Evolutionary conservation across 2,329 filamentous ascomycete species (phyloP), one percentile per base, ranked within the genome.

Genomic region (Aspergillus quadrilineatus): DNA sequence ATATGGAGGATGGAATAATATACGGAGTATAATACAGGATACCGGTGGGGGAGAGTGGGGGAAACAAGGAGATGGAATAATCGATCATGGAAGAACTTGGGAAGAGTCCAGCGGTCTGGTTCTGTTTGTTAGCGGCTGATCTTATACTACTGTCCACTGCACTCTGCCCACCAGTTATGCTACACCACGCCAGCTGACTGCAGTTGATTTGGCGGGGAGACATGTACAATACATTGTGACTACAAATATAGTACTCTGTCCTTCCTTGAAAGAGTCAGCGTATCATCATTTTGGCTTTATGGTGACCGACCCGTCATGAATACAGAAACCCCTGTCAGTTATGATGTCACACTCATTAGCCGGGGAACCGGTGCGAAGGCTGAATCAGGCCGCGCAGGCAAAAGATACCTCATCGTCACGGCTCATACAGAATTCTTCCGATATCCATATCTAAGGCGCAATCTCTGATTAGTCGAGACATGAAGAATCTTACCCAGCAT

Each of bases 111-210:
- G 50, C 58, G 56, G 63, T 60, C 59, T 65, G 65, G 62, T 64
- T 60, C 60, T 65, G 65, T 61, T 64, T 60, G 57, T 66, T 66
- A 68, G 66, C 65, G 60, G 63, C 59, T 62, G 60, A 63, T 64
- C 59, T 55, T 51, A 59, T 59, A 42, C 17, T n/a, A 14, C 26
- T 48, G 45, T 10, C 45, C 29, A 14, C 10, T 37, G 10, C 15
- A 44, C 39, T 30, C 47, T 48, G 36, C 4, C 10, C 7, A 34
- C 7, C 32, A 34, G 32, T 12, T 34, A 8, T 34, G 32, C 32
- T 34, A 34, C 32, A 34, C 32, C 7, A 12, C 32, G 10, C 32
- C 32, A 12, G 32, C 32, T 34, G 32, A 34, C 32, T 34, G 32
- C 32, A 34, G 10, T 34, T 34, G 30, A 10, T 3, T 5, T 34